Base-by-base conservation (phyloP, 768 basidiomycete species). In the Lentinula raphanica region DNA sequence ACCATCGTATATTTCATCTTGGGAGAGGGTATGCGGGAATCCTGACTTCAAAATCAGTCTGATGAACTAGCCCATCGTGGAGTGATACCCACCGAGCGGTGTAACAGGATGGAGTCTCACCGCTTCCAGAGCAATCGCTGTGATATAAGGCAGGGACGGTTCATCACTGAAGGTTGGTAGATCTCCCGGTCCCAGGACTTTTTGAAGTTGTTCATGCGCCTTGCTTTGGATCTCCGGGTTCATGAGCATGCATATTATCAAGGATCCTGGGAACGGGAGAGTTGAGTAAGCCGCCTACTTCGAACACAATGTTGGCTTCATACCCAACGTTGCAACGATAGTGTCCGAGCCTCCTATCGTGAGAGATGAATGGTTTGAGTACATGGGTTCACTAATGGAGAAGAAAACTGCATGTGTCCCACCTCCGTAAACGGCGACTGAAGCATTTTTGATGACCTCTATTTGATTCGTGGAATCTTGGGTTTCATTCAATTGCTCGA, bases 341-440 rank as follows among this genome's bases (percentile, higher is more conserved):
- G 40, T 44, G 19, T 56, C 40, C 15, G 27, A 44, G n/a, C 56
- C 46, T 17, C 45, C 53, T 55, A n/a, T 19, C 11, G 25, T 49
- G 19, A 19, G 39, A n/a, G 35, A 21, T 49, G 17, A 50, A 17
- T 7, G 27, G 31, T 3, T 17, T 39, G 27, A 13, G 44, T 49
- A 7, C 9, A n/a, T n/a, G n/a, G n/a, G n/a, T n/a, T n/a, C n/a
- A n/a, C n/a, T n/a, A n/a, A n/a, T n/a, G n/a, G n/a, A n/a, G n/a
- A n/a, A n/a, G n/a, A 13, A 27, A 51, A 19, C 6, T 11, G 21
- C 25, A 28, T 17, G 11, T 27, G 15, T 35, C 17, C 49, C 17
- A 56, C 54, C 40, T 29, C 66, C 69, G 31, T 74, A 74, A n/a
- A 68, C 66, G 35, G 72, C 64, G n/a, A 68, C 73, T 49, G 60